Percentiles rank a stretch among this genome's conserved stretches.
Conservation (phyloP, 2,329 filamentous ascomycete genomes). For the Penicillium freii region DNA sequence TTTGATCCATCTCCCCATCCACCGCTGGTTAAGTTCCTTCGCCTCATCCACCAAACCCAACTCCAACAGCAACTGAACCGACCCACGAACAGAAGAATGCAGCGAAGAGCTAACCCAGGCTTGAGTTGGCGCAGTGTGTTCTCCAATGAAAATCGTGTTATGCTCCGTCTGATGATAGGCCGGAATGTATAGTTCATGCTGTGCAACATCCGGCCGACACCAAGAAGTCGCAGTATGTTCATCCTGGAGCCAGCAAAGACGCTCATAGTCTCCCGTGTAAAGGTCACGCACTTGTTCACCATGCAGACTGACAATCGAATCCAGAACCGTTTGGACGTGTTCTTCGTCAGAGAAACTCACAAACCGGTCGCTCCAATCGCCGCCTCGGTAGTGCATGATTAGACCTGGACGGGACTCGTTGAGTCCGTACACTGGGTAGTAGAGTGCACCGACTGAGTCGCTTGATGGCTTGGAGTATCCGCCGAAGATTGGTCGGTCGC, state of each 20-base stretch:
- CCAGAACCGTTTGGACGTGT: conserved; percentile 29
- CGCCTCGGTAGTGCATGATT: conserved; percentile 33
- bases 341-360: conserved; percentile 32
- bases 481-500: conserved; percentile 32
- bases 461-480: conserved; percentile 29
- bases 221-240: conserved; percentile 31
- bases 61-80: conserved; percentile 41
- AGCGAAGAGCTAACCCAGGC: conserved; percentile 35
- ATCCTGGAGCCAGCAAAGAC: conserved; percentile 37
- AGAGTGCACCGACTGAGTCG: conserved; percentile 29
- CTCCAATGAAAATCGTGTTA: conserved; percentile 38
- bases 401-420: conserved; percentile 34
- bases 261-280: conserved; percentile 35
- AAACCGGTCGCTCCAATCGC: conserved; percentile 34
- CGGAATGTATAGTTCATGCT: conserved; percentile 37
- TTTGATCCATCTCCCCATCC: conserved; percentile 67
- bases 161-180: conserved; percentile 35
- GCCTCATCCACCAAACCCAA: conserved; percentile 68
- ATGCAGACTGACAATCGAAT: conserved; percentile 30
- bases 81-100: conserved; percentile 32
- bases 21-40: conserved; percentile 60
- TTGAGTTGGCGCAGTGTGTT: conserved; percentile 38
- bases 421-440: conserved; percentile 34
- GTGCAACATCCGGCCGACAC: conserved; percentile 31
- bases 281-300: conserved; percentile 26